A percentile compares a stretch with the other conserved stretches of the same genome.
phyloP scores from a whole-genome alignment of 352 stramenopile species.

The Pythium sukuiense region DNA sequence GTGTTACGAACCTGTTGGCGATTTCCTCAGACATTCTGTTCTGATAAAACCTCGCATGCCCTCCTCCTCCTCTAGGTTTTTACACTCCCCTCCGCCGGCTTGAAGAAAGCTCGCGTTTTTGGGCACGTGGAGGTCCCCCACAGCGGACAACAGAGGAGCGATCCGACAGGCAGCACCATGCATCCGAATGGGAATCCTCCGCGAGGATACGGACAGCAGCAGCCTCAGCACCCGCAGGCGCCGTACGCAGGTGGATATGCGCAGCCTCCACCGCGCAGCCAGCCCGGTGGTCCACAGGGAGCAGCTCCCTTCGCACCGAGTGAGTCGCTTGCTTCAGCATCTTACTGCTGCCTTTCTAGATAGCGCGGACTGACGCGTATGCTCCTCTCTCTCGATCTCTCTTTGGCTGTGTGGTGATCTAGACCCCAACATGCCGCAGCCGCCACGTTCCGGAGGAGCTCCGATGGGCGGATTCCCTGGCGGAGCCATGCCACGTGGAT shows the following conservation, averaged over 20 bases:
- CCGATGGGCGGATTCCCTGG: constrained; percentile 14
- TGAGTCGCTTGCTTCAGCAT: background rate
- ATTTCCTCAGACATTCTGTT: background rate
- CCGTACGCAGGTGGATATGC: constrained; percentile 3
- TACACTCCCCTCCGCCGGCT: background rate
- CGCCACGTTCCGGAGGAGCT: constrained; percentile 14
- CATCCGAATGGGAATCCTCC: constrained; percentile 16
- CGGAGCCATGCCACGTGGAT: constrained; percentile 7
- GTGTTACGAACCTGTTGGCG: background rate
- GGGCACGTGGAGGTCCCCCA: constrained; percentile 8
- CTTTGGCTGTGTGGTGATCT: background rate
- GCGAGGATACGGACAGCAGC: constrained; percentile 15
- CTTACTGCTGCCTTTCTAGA: no score
- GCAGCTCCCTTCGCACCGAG: constrained; percentile 2
- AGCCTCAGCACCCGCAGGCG: constrained; percentile 10
- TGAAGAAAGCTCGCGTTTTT: constrained; percentile 15
- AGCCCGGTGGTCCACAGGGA: constrained; percentile 15
- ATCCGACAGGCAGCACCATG: constrained; percentile 6
- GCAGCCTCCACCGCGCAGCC: constrained; percentile 13
- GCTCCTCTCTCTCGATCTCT: no score
- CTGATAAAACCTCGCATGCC: constrained; percentile 6
- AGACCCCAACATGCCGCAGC: constrained; percentile 21
- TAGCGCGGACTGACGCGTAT: no score
- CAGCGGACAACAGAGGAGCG: constrained; percentile 3
- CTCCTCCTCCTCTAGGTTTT: background rate